Base-by-base conservation (phyloP, 2,329 filamentous ascomycete genomes). In the Fonsecaea monophora region DNA sequence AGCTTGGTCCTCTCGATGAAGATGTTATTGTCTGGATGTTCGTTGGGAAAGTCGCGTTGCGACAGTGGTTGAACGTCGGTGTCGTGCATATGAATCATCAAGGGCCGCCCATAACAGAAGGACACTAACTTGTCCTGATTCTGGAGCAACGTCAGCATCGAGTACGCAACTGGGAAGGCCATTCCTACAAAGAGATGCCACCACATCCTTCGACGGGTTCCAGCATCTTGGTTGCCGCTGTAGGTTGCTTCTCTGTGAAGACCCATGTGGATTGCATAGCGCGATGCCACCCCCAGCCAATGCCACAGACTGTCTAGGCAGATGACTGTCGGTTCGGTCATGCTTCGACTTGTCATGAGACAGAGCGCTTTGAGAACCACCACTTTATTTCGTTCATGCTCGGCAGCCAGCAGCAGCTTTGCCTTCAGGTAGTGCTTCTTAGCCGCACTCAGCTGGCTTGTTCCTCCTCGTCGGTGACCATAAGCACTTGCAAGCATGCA, bases 1-100 rank as follows among this genome's bases (percentile, higher is more conserved):
- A 99, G 80, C 99, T 95, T 61, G 53, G 64, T 66, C 35, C 53
- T 66, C 50, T 61, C 53, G 42, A 66, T 63, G 64, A 66, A 66
- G 59, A 66, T 62, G 60, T 63, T 57, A 53, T 62, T 66, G 42
- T 66, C 64, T 34, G 59, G 53, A 59, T 62, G 59, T 45, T 57
- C 37, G 38, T 38, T 34, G 50, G 64, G 64, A 55, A 66, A 66
- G 54, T 66, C 64, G 53, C 38, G 38, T 63, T 62, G 59, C 18
- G 64, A 62, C 15, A 53, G 60, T 21, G 38, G 58, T 53, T 63
- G 64, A 34, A 66, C 64, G 64, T 66, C 64, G 30, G 64, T 66
- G 34, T 57, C 64, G 45, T 53, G 64, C 32, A 66, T 58, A 40
- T 66, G 37, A 53, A 66, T 66, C 40, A 53, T 40, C 42, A 38